Evolutionary conservation across 257 asterid species (phyloP).

Genomic region (Gentiana dahurica): DNA sequence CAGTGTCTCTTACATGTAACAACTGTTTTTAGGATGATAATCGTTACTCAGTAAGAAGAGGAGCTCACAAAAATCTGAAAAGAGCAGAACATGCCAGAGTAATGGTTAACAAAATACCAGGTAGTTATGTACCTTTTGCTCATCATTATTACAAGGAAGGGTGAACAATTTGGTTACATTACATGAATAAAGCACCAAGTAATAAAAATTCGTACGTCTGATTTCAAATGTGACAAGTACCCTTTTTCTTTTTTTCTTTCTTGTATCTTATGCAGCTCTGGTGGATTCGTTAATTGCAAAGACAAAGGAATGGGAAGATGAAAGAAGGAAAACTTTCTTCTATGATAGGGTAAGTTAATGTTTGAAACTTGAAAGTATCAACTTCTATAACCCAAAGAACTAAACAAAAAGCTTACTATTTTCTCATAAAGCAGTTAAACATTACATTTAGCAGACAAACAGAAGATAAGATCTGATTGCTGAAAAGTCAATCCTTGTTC

Average conservation of each 20-base stretch:
- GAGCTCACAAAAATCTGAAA: conserved; percentile 92
- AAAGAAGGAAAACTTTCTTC: conserved; percentile 67
- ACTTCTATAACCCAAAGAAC: neutral
- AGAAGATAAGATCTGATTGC: neutral
- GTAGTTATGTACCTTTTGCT: conserved; percentile 20
- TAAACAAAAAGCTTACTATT: neutral
- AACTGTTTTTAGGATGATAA: conserved; percentile 59
- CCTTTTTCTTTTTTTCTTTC: conserved; percentile 12
- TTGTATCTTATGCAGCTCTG: conserved; percentile 40
- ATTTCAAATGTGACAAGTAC: neutral
- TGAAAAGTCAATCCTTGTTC: too few species aligned
- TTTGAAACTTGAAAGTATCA: neutral
- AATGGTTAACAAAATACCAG: conserved; percentile 91
- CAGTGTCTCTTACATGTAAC: neutral
- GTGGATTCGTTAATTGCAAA: conserved; percentile 67
- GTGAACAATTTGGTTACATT: too few species aligned
- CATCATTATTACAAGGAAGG: neutral
- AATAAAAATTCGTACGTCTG: neutral
- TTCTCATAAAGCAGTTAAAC: neutral
- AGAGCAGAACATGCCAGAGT: conserved; percentile 91
- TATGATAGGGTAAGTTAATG: conserved; percentile 63
- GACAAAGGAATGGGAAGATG: conserved; percentile 91
- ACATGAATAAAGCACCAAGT: too few species aligned
- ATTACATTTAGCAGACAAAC: neutral
- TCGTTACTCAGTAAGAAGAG: conserved; percentile 96